These are phyloP conservation scores for Entamoeba invadens DNA, from an alignment of 208 protist species.

Conservation along the genomic window DNA sequence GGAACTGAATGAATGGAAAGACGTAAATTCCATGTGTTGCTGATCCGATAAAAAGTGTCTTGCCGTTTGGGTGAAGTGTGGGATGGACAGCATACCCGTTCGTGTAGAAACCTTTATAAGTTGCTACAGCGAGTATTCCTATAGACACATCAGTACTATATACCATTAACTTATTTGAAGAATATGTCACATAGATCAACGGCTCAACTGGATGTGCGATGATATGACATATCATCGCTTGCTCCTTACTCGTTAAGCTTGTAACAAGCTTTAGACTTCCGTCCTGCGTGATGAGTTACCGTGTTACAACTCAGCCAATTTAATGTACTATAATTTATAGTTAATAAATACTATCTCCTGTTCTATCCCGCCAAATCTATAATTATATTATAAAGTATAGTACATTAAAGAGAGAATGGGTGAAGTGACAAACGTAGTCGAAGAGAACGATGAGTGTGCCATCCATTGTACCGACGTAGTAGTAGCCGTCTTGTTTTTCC, in stretches of 20 bases:
- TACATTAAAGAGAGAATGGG: too few relatives aligned
- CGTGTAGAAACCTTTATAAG: background rate
- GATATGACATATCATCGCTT: background rate
- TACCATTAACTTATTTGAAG: background rate
- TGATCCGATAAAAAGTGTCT: background rate
- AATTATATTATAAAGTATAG: too few relatives aligned
- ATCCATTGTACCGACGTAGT: background rate
- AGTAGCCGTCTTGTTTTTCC: background rate
- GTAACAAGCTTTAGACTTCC: background rate
- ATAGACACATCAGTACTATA: background rate
- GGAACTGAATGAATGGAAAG: background rate
- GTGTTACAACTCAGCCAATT: too few relatives aligned
- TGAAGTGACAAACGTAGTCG: background rate
- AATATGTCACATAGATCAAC: background rate
- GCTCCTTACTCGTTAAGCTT: background rate
- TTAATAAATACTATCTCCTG: background rate
- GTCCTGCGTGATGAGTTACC: too few relatives aligned
- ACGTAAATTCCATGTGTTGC: background rate
- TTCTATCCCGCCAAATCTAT: too few relatives aligned
- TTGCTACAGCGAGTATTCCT: background rate
- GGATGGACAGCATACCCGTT: background rate
- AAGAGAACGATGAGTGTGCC: background rate
- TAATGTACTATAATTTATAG: too few relatives aligned
- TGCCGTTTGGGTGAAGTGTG: background rate
- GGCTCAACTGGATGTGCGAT: background rate